Evolutionary conservation across 495 filamentous ascomycete species (phyloP).

Genomic region (Podospora appendiculata): DNA sequence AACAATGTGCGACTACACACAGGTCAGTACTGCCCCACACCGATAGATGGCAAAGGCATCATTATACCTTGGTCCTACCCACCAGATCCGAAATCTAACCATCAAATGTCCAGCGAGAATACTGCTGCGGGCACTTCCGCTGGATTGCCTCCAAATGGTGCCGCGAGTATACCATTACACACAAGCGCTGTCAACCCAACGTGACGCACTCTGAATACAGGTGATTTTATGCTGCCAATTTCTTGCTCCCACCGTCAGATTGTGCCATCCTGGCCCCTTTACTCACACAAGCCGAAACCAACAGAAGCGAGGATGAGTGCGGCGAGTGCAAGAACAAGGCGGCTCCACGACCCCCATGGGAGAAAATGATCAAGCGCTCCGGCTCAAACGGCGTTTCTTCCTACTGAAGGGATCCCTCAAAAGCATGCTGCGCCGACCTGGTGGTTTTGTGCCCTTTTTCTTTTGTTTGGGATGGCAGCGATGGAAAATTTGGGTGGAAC

Average conservation of each 20-base stretch:
- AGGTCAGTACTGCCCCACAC: background rate
- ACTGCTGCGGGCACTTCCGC: conserved; percentile 18
- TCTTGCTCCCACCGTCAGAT: background rate
- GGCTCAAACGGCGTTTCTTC: background rate
- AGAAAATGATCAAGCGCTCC: conserved; percentile 8
- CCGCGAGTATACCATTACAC: conserved; percentile 10
- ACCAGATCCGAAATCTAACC: background rate
- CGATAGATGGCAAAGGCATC: no score
- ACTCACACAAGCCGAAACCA: background rate
- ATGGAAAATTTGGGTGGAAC: background rate
- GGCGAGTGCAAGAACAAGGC: conserved; percentile 17
- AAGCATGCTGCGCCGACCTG: background rate
- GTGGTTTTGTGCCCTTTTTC: background rate
- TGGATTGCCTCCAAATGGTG: conserved; percentile 22
- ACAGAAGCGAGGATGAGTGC: conserved; percentile 6
- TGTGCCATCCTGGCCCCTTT: background rate
- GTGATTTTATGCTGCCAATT: background rate
- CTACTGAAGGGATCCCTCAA: background rate
- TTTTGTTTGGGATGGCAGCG: background rate
- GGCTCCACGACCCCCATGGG: conserved; percentile 10
- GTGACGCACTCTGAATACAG: conserved; percentile 15
- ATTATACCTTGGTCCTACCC: background rate
- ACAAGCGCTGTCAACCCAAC: conserved; percentile 17
- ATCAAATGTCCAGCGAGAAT: conserved; percentile 12
- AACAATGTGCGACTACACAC: conserved; percentile 10